Conservation (phyloP, 208 protist genomes). For the Trypanosoma lewisi region DNA sequence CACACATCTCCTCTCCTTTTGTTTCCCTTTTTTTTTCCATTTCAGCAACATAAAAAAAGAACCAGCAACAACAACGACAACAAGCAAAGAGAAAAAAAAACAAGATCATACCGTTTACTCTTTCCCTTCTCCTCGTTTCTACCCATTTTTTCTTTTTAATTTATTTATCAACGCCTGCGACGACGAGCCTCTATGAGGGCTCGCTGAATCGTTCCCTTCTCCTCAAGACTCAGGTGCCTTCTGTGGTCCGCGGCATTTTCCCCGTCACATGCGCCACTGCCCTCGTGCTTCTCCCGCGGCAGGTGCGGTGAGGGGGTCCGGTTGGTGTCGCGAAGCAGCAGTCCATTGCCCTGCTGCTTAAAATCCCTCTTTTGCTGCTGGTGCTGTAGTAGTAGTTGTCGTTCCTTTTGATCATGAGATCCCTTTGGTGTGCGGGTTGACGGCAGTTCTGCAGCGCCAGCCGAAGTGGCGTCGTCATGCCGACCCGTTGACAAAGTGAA, state of each 20-base stretch:
- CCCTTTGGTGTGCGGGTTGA: neutral
- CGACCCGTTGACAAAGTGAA: neutral
- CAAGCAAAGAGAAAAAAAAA: constrained; percentile 4
- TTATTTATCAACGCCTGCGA: neutral
- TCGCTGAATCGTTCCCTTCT: constrained; percentile 13
- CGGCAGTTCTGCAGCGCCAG: neutral
- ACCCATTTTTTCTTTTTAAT: neutral
- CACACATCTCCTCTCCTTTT: too few species aligned
- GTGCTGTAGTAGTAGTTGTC: too few species aligned
- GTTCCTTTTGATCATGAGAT: too few species aligned
- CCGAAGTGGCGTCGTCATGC: neutral
- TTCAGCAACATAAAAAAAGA: constrained; percentile 21
- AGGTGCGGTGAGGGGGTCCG: neutral
- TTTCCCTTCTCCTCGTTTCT: neutral
- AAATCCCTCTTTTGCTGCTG: too few species aligned
- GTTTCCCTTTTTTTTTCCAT: neutral
- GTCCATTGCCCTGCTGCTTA: neutral
- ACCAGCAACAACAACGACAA: constrained; percentile 4
- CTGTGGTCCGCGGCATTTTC: neutral
- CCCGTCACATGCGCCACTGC: neutral
- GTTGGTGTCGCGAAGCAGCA: constrained; percentile 7
- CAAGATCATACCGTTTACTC: neutral
- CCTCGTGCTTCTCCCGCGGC: neutral
- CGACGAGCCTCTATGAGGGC: constrained; percentile 18
- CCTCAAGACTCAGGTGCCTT: constrained; percentile 3